Conservation (phyloP, 2,329 filamentous ascomycete genomes). For the Cadophora sp. region DNA sequence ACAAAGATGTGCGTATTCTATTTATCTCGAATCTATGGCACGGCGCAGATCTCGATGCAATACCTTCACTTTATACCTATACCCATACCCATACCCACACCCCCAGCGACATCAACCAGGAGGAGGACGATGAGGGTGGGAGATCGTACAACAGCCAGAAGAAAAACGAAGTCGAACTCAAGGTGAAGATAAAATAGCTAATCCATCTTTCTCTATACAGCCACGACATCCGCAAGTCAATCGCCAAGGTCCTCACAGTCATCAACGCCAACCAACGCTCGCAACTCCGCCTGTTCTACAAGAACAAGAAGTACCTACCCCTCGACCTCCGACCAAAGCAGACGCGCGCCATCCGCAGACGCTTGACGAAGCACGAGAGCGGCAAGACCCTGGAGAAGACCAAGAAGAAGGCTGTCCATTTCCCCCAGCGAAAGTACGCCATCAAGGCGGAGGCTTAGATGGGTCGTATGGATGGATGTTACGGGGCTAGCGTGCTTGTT, state of each 20-base stretch:
- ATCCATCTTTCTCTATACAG: conserved; percentile 54
- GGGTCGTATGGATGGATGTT: too few species aligned
- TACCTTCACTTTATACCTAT: neutral
- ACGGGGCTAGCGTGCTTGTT: too few species aligned
- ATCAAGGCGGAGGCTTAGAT: conserved; percentile 70
- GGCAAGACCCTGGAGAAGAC: conserved; percentile 87
- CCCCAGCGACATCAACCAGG: neutral
- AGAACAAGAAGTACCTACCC: conserved; percentile 99
- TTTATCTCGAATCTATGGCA: neutral
- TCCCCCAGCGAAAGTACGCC: conserved; percentile 98
- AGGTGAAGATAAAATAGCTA: conserved; percentile 7
- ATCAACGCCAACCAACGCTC: conserved; percentile 99
- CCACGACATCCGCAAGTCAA: conserved; percentile 99
- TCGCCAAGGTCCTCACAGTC: conserved; percentile 97
- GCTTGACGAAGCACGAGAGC: conserved; percentile 91
- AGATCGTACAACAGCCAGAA: too few species aligned
- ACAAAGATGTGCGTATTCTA: conserved; percentile 85
- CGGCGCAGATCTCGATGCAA: neutral
- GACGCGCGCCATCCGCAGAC: conserved; percentile 96
- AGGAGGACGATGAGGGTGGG: neutral
- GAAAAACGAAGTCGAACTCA: neutral
- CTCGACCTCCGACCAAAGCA: conserved; percentile 98
- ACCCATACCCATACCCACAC: neutral
- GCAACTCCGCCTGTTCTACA: conserved; percentile 99
- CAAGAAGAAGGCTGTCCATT: conserved; percentile 95